Base-by-base conservation (phyloP, 495 filamentous ascomycete genomes). In the Rhizodiscina lignyota region DNA sequence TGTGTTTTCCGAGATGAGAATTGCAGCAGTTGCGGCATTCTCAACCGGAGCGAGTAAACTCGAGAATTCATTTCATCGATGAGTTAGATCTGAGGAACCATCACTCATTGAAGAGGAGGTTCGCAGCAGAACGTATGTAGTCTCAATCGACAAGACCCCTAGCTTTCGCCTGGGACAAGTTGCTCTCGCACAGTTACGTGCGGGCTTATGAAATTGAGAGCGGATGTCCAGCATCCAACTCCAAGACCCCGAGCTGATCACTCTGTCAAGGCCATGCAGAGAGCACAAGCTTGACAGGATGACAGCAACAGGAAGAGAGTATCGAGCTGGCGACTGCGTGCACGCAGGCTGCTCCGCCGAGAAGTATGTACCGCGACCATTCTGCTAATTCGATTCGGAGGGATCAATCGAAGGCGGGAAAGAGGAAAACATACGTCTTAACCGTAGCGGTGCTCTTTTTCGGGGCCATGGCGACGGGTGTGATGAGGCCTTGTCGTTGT, bases 11-110 rank as follows among this genome's bases (percentile, higher is more conserved):
- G 75, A 78, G 74, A 72, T 71, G 65, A 79, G 81, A 89, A 87
- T 62, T 85, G 78, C 76, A 75, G 76, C 78, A 53, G 74, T 68
- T 65, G 74, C 78, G 72, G 73, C 83, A 91, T 93, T 87, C 80
- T 84, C 77, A 66, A 69, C 72, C 76, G 68, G 72, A 62, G 50
- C 24, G 30, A 41, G 65, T 6, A 11, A 66, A 85, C 82, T 85
- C 80, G 80, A 80, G 62, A 50, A 70, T 67, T 34, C 40, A 63
- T 79, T 91, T 86, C 55, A 74, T 82, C 72, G 60, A 70, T 82
- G 81, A 81, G 68, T 66, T 43, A 34, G 43, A 42, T 41, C 28
- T 30, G 30, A 32, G 36, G 37, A 34, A 30, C 32, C 34, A 24
- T 21, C 38, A 38, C 24, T 38, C 37, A 40, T 33, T 22, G 27